Evolutionary conservation across 1,284 basidiomycete genomes (phyloP).

Genomic region (Microbotryum intermedium): DNA sequence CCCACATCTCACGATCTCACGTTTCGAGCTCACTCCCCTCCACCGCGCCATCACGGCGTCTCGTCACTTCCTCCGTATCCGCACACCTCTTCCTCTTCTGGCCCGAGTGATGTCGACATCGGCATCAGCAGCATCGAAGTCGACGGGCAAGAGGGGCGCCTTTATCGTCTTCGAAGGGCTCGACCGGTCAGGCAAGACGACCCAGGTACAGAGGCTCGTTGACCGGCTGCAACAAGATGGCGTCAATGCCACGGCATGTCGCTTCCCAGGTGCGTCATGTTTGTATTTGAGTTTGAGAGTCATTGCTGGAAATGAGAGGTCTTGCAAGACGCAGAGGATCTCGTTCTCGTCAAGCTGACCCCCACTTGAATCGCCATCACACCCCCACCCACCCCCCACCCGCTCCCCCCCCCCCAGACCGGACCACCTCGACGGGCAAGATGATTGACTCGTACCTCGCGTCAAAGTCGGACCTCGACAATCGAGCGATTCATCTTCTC

Average conservation of each 20-base stretch:
- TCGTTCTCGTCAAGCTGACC: background rate
- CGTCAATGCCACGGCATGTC: conserved; percentile 48
- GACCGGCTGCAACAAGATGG: conserved; percentile 42
- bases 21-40: too few species aligned
- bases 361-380: background rate
- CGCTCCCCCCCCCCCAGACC: conserved; percentile 51
- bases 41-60: too few species aligned
- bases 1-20: too few species aligned
- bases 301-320: background rate
- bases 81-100: too few species aligned
- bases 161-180: conserved; percentile 90
- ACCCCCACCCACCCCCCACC: background rate
- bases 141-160: conserved; percentile 48
- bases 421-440: conserved; percentile 80
- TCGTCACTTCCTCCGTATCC: too few species aligned
- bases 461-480: conserved; percentile 74
- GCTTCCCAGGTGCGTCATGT: conserved; percentile 70
- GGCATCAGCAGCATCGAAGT: background rate
- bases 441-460: conserved; percentile 89
- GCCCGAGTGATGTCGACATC: too few species aligned
- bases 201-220: conserved; percentile 61
- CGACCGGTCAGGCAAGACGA: conserved; percentile 87
- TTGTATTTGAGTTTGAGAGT: background rate
- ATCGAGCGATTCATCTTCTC: conserved; percentile 83
- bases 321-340: background rate